Conservation (phyloP, 306 rosid genomes). For the Castanea sativa region DNA sequence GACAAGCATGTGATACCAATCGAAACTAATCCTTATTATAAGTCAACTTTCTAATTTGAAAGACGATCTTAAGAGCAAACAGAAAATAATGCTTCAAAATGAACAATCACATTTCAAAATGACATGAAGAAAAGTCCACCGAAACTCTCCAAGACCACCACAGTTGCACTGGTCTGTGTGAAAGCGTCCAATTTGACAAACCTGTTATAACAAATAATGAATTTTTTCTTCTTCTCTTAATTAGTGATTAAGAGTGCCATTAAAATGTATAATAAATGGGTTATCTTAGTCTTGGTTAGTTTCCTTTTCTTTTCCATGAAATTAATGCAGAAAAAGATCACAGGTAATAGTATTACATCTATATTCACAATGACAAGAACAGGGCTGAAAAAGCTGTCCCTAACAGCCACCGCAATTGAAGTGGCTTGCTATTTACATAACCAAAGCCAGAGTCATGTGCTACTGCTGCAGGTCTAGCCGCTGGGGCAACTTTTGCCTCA, state of each 20-base stretch:
- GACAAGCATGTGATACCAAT: background rate
- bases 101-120: background rate
- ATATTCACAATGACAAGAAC: slow-evolving; percentile 24
- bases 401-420: slow-evolving; percentile 27
- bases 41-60: background rate
- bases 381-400: slow-evolving; percentile 19
- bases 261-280: background rate
- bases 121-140: background rate
- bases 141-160: background rate
- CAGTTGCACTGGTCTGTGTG: background rate
- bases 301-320: background rate
- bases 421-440: slow-evolving; percentile 21
- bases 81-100: background rate
- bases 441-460: slow-evolving; percentile 24
- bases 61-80: background rate
- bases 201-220: background rate
- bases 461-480: background rate
- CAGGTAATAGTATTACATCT: no score
- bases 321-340: background rate
- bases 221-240: background rate
- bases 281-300: background rate
- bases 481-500: slow-evolving; percentile 34
- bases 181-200: background rate
- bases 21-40: background rate
- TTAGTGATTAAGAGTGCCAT: slow-evolving; percentile 7